Evolutionary conservation across 140 eudicot species (phyloP), one percentile per base, ranked within the genome.

Genomic region (Flaveria floridana): DNA sequence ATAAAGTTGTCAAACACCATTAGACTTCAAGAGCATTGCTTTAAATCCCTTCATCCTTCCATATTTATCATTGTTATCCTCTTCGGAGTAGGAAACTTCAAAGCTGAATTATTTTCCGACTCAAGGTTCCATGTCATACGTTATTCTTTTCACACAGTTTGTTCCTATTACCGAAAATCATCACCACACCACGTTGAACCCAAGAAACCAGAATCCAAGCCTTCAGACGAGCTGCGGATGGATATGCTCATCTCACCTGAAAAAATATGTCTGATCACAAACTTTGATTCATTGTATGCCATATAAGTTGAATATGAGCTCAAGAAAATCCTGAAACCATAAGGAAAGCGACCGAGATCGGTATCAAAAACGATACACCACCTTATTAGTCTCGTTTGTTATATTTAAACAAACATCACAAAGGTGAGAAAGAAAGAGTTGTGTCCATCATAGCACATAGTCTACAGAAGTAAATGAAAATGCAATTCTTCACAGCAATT

Each of bases 321-420:
- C 20, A 53, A 5, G 59, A 53, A 53, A 25, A 28, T 13, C 55
- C 3, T 48, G 2, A 48, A 44, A 44, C 50, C 13, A 15, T 18
- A 15, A 20, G 25, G 23, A 68, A 53, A 39, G 15, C 3, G 3
- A 44, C 50, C 2, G 42, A 75, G 64, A 75, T 28, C 11, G 58
- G 47, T 23, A 41, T 10, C 3, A 12, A 48, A 13, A 48, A 11
- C 9, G 47, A 26, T 71, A 78, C 68, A 71, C 50, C 73, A 71
- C 73, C 77, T 70, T 59, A 78, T 71, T 72, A 79, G 78, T 64
- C 61, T 72, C 20, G 51, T 63, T 57, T 44, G 71, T 25, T 53
- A 51, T 57, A 51, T 57, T 46, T 12, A 57, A 64, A 56, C 74
- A 66, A 42, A 57, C 69, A 41, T 53, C 74, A 42, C 68, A 55